Percentiles rank a stretch among this genome's conserved stretches.
phyloP scores from a whole-genome alignment of 495 filamentous ascomycete species.

The Neurospora tetrasperma region DNA sequence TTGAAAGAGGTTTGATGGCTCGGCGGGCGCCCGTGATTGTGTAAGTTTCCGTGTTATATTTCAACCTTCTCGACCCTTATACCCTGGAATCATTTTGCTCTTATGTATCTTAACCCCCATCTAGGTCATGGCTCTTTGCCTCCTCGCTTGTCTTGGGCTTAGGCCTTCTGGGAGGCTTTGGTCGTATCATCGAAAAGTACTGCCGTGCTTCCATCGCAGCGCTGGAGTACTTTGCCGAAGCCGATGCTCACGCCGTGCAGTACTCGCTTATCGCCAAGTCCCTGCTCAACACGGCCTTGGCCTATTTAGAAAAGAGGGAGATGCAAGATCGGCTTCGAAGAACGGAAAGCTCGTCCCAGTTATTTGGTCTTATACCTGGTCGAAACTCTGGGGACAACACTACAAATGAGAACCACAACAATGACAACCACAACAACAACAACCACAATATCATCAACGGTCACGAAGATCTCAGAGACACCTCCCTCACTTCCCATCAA shows the following conservation, averaged over 20 bases:
- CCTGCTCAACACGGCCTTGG: conserved; percentile 27
- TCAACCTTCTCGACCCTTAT: too few species aligned
- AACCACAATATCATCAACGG: not conserved
- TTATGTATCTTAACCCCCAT: not conserved
- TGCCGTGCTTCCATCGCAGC: conserved; percentile 28
- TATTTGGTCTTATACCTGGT: conserved; percentile 32
- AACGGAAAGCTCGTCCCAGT: conserved; percentile 32
- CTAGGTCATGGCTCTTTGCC: conserved; percentile 37
- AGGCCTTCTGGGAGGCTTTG: conserved; percentile 33
- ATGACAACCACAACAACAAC: not conserved
- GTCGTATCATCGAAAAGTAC: conserved; percentile 35
- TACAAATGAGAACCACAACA: not conserved
- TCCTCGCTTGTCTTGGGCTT: conserved; percentile 36
- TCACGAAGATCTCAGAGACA: not conserved
- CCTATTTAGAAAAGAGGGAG: conserved; percentile 30
- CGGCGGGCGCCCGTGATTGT: conserved; percentile 31
- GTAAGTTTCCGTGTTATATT: conserved; percentile 16
- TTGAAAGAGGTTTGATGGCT: conserved; percentile 21
- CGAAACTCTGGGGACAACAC: not conserved
- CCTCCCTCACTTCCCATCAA: not conserved
- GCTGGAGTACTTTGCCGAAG: conserved; percentile 32
- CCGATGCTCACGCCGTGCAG: conserved; percentile 33
- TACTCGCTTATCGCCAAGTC: conserved; percentile 38
- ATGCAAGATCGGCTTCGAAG: conserved; percentile 27
- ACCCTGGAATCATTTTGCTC: not conserved